A percentile compares a stretch with the other conserved stretches of the same genome.
phyloP scores from a whole-genome alignment of 371 early-diverging fungal species.

The Homolaphlyctis polyrhiza region DNA sequence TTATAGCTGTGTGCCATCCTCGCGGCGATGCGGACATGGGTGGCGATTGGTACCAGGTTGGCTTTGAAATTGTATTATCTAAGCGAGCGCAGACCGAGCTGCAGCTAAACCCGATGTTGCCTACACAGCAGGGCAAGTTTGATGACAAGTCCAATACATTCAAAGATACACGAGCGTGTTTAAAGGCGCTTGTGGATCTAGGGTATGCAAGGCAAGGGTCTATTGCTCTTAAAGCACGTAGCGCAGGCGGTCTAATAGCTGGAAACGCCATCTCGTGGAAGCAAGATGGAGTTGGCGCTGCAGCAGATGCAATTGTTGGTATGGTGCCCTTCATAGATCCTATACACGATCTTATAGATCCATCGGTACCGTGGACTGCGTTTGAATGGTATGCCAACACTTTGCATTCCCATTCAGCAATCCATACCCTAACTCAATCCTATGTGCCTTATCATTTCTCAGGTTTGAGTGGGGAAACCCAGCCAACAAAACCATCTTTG shows the following conservation, averaged over 20 bases:
- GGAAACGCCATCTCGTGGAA: constrained; percentile 25
- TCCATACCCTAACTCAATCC: too few relatives aligned
- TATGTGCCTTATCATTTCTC: not conserved
- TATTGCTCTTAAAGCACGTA: constrained; percentile 40
- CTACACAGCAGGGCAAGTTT: constrained; percentile 38
- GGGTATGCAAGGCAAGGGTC: constrained; percentile 23
- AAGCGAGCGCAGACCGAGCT: too few relatives aligned
- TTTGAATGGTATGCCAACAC: constrained; percentile 38
- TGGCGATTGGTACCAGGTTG: constrained; percentile 40
- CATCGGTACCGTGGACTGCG: constrained; percentile 51
- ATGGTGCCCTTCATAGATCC: constrained; percentile 57
- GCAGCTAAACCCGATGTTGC: too few relatives aligned
- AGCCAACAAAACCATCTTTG: constrained; percentile 27
- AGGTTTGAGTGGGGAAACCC: constrained; percentile 53
- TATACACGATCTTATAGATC: constrained; percentile 41
- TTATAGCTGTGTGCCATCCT: constrained; percentile 42
- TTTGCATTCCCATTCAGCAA: not conserved
- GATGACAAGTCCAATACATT: constrained; percentile 42
- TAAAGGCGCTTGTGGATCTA: constrained; percentile 20
- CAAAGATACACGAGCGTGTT: constrained; percentile 37
- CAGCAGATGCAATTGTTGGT: constrained; percentile 35
- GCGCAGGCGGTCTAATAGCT: constrained; percentile 51
- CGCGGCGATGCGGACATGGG: constrained; percentile 54
- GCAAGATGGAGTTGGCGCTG: not conserved
- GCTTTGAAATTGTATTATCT: too few relatives aligned